Evolutionary conservation across 768 basidiomycete genomes (phyloP).

Genomic region (Calocybe indica): DNA sequence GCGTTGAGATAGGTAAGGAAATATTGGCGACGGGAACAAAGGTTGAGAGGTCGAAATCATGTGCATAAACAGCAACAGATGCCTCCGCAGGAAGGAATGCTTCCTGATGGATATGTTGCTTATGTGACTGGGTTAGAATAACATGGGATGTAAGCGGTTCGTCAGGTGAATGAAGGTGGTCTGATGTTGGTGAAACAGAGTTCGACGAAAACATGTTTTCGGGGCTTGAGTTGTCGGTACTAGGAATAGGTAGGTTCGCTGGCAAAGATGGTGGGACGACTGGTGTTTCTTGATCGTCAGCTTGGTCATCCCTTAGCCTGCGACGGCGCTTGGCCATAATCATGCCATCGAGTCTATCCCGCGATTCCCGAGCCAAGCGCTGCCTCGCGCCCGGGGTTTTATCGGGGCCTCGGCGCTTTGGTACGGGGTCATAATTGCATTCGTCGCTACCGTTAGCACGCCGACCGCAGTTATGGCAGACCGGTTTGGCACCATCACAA

Average conservation of each 20-base stretch:
- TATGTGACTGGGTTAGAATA: too few species aligned
- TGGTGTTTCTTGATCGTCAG: conserved; percentile 2
- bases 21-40: not conserved
- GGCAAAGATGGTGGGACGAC: too few species aligned
- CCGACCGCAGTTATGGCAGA: conserved; percentile 67
- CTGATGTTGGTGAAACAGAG: not conserved
- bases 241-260: not conserved
- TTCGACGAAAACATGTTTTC: conserved; percentile 1
- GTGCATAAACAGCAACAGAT: not conserved
- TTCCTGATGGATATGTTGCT: too few species aligned
- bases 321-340: conserved; percentile 30
- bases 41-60: not conserved
- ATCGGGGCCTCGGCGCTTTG: conserved; percentile 79
- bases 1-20: not conserved
- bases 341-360: conserved; percentile 24
- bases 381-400: conserved; percentile 76
- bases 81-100: not conserved
- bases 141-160: not conserved
- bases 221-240: conserved; percentile 7
- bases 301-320: conserved; percentile 16
- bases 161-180: not conserved
- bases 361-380: conserved; percentile 40
- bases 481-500: conserved; percentile 76
- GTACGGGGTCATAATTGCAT: conserved; percentile 64
- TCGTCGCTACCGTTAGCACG: conserved; percentile 36